Conservation (phyloP, 1,284 basidiomycete species). For the Ustilago cynodontis region DNA sequence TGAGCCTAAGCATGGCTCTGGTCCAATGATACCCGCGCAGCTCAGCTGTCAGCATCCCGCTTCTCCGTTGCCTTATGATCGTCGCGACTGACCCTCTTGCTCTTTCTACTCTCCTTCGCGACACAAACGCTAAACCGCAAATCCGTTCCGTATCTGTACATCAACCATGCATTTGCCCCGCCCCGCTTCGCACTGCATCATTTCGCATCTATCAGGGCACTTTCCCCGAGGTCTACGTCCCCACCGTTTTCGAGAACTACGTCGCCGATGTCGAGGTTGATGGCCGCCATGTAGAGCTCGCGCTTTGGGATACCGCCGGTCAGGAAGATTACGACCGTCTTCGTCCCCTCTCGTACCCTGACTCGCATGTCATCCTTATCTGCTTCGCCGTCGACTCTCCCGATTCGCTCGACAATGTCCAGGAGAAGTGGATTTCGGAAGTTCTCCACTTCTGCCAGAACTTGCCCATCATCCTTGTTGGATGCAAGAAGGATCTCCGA, state of each 20-base stretch:
- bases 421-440: constrained; percentile 97
- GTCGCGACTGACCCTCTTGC: neutral
- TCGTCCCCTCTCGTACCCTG: constrained; percentile 81
- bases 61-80: neutral
- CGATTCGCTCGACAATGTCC: constrained; percentile 91
- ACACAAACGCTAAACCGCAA: neutral
- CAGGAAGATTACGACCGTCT: constrained; percentile 79
- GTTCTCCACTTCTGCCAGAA: constrained; percentile 91
- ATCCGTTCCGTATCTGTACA: neutral
- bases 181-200: constrained; percentile 1
- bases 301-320: constrained; percentile 94
- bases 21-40: neutral
- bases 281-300: constrained; percentile 90
- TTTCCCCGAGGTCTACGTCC: constrained; percentile 94
- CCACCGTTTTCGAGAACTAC: constrained; percentile 91
- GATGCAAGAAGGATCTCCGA: constrained; percentile 79
- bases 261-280: constrained; percentile 91
- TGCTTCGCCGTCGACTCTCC: constrained; percentile 93
- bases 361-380: constrained; percentile 92
- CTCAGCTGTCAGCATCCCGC: neutral
- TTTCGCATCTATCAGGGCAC: constrained; percentile 74
- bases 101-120: neutral
- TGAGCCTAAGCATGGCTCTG: neutral
- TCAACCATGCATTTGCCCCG: no score
- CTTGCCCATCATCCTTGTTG: constrained; percentile 88